phyloP scores from a whole-genome alignment of 2,329 filamentous ascomycete species.

The Trichophyton benhamiae region DNA sequence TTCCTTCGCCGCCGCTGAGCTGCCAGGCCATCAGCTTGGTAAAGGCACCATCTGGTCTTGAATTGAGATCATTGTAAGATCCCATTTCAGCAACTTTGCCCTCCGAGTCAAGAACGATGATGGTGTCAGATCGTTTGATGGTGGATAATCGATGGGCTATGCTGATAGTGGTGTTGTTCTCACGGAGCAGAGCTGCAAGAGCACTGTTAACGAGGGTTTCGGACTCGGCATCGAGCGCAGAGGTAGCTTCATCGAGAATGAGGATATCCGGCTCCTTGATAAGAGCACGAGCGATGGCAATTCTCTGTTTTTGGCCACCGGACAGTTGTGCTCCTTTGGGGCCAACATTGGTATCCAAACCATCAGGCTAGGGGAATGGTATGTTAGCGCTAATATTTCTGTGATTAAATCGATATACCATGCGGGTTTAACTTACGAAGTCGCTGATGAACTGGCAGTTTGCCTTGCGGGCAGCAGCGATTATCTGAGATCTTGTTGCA shows the following conservation, averaged over 20 bases:
- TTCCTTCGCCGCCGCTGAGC: slow-evolving; percentile 66
- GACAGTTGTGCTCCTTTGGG: slow-evolving; percentile 86
- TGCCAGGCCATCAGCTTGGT: slow-evolving; percentile 98
- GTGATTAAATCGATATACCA: too few species aligned
- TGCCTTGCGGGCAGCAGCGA: slow-evolving; percentile 74
- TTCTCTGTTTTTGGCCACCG: slow-evolving; percentile 93
- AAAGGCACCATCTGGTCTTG: slow-evolving; percentile 68
- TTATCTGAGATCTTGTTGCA: slow-evolving; percentile 67
- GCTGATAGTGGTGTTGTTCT: slow-evolving; percentile 90
- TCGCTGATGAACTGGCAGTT: slow-evolving; percentile 97
- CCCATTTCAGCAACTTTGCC: slow-evolving; percentile 87
- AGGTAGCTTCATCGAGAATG: slow-evolving; percentile 92
- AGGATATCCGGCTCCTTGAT: slow-evolving; percentile 95
- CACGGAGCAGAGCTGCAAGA: slow-evolving; percentile 63
- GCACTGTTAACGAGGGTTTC: slow-evolving; percentile 94
- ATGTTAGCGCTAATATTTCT: background rate
- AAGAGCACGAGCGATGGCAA: slow-evolving; percentile 87
- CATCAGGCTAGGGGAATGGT: slow-evolving; percentile 52
- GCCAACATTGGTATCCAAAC: slow-evolving; percentile 86
- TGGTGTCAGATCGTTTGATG: slow-evolving; percentile 88
- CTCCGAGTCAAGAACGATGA: slow-evolving; percentile 79
- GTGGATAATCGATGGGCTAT: slow-evolving; percentile 93
- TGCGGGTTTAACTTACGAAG: slow-evolving; percentile 45
- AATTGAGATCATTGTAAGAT: slow-evolving; percentile 63
- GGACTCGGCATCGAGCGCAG: slow-evolving; percentile 87